Evolutionary conservation across 179 eudicot genomes (phyloP).

Genomic region (Monotropa hypopitys): DNA sequence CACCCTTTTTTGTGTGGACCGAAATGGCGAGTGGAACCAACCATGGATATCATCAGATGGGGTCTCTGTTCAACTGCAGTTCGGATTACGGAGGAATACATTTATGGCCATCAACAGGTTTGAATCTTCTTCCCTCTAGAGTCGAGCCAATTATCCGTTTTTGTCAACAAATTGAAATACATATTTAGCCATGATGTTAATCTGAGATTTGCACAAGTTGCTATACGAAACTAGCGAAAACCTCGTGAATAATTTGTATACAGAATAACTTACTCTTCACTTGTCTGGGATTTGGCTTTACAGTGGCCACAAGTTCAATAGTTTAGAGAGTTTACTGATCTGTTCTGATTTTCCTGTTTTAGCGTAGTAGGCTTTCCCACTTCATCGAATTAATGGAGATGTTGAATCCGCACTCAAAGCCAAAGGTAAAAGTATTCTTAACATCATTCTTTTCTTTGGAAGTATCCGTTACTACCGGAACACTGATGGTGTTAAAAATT

Average conservation of each 20-base stretch:
- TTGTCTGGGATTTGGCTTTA: not conserved
- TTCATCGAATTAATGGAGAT: slow-evolving; percentile 90
- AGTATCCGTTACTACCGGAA: not conserved
- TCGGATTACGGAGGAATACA: slow-evolving; percentile 89
- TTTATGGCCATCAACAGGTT: slow-evolving; percentile 80
- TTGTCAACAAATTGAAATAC: not conserved
- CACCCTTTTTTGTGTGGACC: slow-evolving; percentile 99
- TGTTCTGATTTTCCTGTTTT: slow-evolving; percentile 15
- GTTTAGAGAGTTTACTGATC: slow-evolving; percentile 2
- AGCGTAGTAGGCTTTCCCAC: slow-evolving; percentile 79
- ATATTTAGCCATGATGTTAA: not conserved
- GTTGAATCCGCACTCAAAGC: slow-evolving; percentile 77
- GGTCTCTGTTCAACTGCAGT: slow-evolving; percentile 91
- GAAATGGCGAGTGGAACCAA: slow-evolving; percentile 76
- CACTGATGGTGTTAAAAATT: no score
- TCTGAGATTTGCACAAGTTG: not conserved
- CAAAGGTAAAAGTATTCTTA: slow-evolving; percentile 39
- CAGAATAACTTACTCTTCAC: not conserved
- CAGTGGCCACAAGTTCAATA: not conserved
- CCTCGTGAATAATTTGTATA: not conserved
- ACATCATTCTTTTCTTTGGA: not conserved
- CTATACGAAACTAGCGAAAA: not conserved
- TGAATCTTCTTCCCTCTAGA: not conserved
- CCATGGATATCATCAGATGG: slow-evolving; percentile 89
- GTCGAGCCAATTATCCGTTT: not conserved